Conservation (phyloP, 2,329 filamentous ascomycete genomes). For the Diplodia seriata region DNA sequence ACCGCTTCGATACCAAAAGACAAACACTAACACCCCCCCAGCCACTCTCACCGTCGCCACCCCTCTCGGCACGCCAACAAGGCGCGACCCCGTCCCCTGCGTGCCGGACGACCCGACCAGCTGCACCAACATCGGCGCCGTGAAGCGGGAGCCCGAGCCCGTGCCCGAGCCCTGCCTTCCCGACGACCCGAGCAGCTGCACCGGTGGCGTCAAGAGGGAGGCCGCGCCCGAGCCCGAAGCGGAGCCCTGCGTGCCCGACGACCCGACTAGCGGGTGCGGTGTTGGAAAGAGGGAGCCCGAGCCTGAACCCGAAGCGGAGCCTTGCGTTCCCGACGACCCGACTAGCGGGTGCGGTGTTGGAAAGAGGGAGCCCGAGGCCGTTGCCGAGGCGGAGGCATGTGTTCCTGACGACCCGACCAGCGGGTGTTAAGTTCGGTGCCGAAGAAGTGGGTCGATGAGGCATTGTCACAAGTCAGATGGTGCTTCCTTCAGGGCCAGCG, state of each 20-base stretch:
- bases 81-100: not conserved
- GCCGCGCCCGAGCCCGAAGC: too few species aligned
- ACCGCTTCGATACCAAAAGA: not conserved
- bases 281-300: not conserved
- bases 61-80: not conserved
- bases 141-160: conserved; percentile 1
- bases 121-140: not conserved
- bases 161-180: not conserved
- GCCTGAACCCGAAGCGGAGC: not conserved
- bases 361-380: too few species aligned
- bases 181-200: not conserved
- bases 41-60: not conserved
- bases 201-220: too few species aligned
- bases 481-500: too few species aligned
- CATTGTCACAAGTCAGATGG: too few species aligned
- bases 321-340: not conserved
- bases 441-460: too few species aligned
- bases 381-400: too few species aligned
- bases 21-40: not conserved
- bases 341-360: too few species aligned
- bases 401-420: not conserved
- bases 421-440: too few species aligned
- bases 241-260: too few species aligned
- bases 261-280: too few species aligned
- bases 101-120: not conserved